Conservation (phyloP, 495 filamentous ascomycete species). For the Neurospora hispaniola region DNA sequence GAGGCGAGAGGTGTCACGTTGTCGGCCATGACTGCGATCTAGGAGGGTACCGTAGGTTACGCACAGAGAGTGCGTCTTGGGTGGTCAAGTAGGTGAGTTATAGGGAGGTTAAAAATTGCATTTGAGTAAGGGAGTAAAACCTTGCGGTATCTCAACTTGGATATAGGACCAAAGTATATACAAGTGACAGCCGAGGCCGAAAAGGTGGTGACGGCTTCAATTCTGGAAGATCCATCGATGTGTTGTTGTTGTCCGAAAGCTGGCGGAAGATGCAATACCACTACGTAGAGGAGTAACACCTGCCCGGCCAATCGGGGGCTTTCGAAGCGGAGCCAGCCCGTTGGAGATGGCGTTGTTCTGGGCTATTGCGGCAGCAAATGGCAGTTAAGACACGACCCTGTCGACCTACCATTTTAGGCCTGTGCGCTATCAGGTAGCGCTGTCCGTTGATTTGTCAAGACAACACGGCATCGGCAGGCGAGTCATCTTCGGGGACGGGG, state of each 20-base stretch:
- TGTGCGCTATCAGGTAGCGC: neutral
- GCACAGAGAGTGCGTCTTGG: neutral
- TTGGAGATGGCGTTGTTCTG: neutral
- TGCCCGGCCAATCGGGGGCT: neutral
- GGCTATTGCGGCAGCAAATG: neutral
- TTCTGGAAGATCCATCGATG: neutral
- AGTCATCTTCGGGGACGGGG: neutral
- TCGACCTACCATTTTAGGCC: neutral
- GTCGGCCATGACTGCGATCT: constrained; percentile 38
- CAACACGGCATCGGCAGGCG: neutral
- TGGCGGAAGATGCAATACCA: neutral
- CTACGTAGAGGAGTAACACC: neutral
- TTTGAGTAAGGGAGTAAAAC: neutral
- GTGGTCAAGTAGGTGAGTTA: neutral
- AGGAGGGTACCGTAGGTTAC: neutral
- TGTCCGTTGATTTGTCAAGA: neutral
- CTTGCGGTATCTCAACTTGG: neutral
- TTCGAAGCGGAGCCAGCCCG: neutral
- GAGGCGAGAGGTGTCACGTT: constrained; percentile 67
- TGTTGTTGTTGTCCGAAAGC: neutral
- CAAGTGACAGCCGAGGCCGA: neutral
- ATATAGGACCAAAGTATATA: neutral
- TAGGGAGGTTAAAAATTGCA: neutral
- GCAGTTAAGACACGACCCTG: neutral
- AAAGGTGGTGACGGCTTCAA: neutral